These are phyloP conservation scores for Delitschia confertaspora DNA, from an alignment of 495 filamentous ascomycete species.

Conservation along the genomic window DNA sequence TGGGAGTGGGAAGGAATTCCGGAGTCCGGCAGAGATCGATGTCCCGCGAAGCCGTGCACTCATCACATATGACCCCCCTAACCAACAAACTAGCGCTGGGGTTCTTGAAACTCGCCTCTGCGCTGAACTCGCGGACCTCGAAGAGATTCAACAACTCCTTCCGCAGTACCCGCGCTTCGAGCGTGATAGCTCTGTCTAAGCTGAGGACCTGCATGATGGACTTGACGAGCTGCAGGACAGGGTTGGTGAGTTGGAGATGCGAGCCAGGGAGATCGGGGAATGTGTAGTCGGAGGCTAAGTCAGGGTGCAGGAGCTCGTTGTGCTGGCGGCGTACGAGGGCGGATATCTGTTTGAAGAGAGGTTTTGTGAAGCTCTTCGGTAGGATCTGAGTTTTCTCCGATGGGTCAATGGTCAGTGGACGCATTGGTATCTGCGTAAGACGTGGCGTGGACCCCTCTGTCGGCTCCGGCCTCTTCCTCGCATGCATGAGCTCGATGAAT, in stretches of 20 bases:
- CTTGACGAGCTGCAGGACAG: conserved; percentile 83
- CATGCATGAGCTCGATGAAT: conserved; percentile 91
- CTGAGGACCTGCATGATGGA: conserved; percentile 81
- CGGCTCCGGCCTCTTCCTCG: conserved; percentile 56
- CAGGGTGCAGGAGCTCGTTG: conserved; percentile 81
- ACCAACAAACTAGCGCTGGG: conserved; percentile 68
- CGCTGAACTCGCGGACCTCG: conserved; percentile 87
- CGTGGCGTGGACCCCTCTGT: conserved; percentile 50
- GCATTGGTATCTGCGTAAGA: conserved; percentile 66
- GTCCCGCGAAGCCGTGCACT: conserved; percentile 80
- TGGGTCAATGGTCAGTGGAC: conserved; percentile 43
- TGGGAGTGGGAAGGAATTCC: conserved; percentile 46
- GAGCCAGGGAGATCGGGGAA: conserved; percentile 83
- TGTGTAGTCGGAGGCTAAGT: conserved; percentile 74
- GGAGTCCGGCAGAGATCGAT: conserved; percentile 93
- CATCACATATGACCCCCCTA: conserved; percentile 68
- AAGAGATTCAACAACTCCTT: conserved; percentile 84
- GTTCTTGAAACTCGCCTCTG: conserved; percentile 77
- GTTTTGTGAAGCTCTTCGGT: conserved; percentile 70
- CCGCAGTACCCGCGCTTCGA: conserved; percentile 77
- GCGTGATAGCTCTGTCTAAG: conserved; percentile 75
- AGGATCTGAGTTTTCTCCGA: conserved; percentile 55
- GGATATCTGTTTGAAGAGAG: conserved; percentile 78
- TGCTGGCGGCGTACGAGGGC: conserved; percentile 70
- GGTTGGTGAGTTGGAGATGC: conserved; percentile 58